phyloP scores from a whole-genome alignment of 768 basidiomycete genomes.

The Botryobasidium botryosum region DNA sequence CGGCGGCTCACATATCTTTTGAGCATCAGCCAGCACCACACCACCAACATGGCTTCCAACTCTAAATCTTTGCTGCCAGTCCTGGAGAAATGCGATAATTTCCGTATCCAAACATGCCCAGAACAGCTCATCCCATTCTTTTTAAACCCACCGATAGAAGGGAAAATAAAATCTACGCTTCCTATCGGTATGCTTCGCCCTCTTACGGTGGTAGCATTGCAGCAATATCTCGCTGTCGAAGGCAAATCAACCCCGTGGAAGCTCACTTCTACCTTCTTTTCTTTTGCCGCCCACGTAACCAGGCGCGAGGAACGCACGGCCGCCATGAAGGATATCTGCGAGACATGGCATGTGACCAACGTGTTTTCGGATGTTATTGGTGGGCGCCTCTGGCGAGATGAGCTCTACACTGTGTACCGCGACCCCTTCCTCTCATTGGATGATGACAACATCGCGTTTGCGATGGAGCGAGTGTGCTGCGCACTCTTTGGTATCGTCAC shows the following conservation, averaged over 20 bases:
- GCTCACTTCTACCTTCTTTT: slow-evolving; percentile 13
- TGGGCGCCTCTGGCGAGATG: slow-evolving; percentile 66
- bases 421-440: slow-evolving; percentile 34
- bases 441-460: slow-evolving; percentile 54
- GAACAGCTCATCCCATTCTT: slow-evolving; percentile 36
- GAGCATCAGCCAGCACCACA: no score
- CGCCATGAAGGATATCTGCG: slow-evolving; percentile 48
- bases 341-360: slow-evolving; percentile 54
- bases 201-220: slow-evolving; percentile 15
- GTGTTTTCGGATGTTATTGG: slow-evolving; percentile 50
- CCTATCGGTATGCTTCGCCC: slow-evolving; percentile 30
- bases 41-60: no score
- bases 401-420: slow-evolving; percentile 63
- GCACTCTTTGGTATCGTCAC: slow-evolving; percentile 80
- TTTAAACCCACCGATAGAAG: slow-evolving; percentile 25
- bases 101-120: slow-evolving; percentile 24
- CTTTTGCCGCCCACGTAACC: slow-evolving; percentile 2
- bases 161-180: slow-evolving; percentile 24
- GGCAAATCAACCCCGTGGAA: slow-evolving; percentile 23
- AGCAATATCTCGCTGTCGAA: slow-evolving; percentile 22
- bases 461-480: slow-evolving; percentile 80
- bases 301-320: slow-evolving; percentile 32
- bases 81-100: slow-evolving; percentile 58
- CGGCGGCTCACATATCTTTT: no score
- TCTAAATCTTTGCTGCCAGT: slow-evolving; percentile 32